Evolutionary conservation across 768 basidiomycete species (phyloP), one percentile per base, ranked within the genome.

Genomic region (Lentinula guzmanii): DNA sequence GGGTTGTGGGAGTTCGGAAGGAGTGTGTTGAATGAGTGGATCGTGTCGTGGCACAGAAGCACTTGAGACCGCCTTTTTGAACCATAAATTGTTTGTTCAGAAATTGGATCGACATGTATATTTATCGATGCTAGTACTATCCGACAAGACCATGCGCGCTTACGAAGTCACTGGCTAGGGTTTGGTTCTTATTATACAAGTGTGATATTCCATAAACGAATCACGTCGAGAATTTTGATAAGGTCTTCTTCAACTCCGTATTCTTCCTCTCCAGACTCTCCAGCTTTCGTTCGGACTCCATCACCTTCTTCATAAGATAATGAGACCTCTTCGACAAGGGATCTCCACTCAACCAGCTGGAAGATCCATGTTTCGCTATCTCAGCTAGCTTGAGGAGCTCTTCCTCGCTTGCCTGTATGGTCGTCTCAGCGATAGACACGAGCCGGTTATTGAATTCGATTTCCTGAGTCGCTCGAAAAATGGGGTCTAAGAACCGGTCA

Each of bases 381-480:
- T 83, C 83, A 53, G 83, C 83, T 18, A 98, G 76, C 8, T 77
- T 77, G 13, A 78, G 69, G 15, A 98, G 79, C 70, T 98, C 95
- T 18, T 82, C 77, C 70, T 97, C 95, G 71, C 86, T 91, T 4
- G 81, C 69, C 62, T 80, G 81, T 67, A 98, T 82, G 10, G 79
- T 87, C 10, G 70, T 73, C 65, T 96, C 91, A 1, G 83, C 76
- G 46, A 75, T 74, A 15, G 79, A 68, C 33, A 90, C 83, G 0
- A 82, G 73, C 64, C 83, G 87, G 66, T 90, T 82, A 70, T 96
- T 95, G 70, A 85, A 84, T 4, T 84, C 82, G 57, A 95, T 86
- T 61, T 94, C 91, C 71, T 93, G 92, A 1, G 80, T 84, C 3
- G 93, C 91, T 65, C 79, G 79, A 77, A 96, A 96, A 48, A 89